Evolutionary conservation across 257 asterid genomes (phyloP), one percentile per base, ranked within the genome.

Genomic region (Haberlea rhodopensis): DNA sequence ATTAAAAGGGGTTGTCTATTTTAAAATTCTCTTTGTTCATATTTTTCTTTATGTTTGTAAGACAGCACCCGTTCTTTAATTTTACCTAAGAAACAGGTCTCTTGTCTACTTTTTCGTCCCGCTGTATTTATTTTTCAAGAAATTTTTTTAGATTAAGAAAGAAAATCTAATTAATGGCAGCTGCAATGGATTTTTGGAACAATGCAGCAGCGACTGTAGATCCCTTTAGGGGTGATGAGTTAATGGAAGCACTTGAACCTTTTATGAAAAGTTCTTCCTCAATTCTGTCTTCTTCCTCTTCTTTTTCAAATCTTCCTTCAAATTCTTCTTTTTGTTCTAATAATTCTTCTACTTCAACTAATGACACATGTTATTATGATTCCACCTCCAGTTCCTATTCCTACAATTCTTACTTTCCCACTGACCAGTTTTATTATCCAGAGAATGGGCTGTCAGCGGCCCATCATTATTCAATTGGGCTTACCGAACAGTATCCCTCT

Each of bases 241-340:
- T 94, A 0, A 94, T 90, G 97, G 95, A 94, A 78, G 99, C 89
- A 72, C 95, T 94, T 80, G 94, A 75, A 28, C 97, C 99, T 84
- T 94, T 94, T 83, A 85, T 89, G 83, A 90, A 85, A 73, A 80
- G 90, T 84, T 85, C 86, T 81, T 78, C 89, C 57, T 75, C 84
- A 43, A 62, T 21, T 77, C 57, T 80, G 43, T 81, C 83, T 24
- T 23, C 59, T 59, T 73, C 80, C 59, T n/a, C 84, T 24, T 21
- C 69, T 40, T 62, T 80, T 63, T 66, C 82, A 49, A 28, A 46
- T 70, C 75, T 43, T 48, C 69, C 76, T 23, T 66, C 76, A 15
- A 1, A 53, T 61, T 62, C 16, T 31, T 61, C 43, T 45, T 29
- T 11, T 72, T 15, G 22, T 48, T 20, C 18, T 54, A 5, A 40